phyloP scores from a whole-genome alignment of 176 grass and related monocot species.

The Triticum dicoccoides region DNA sequence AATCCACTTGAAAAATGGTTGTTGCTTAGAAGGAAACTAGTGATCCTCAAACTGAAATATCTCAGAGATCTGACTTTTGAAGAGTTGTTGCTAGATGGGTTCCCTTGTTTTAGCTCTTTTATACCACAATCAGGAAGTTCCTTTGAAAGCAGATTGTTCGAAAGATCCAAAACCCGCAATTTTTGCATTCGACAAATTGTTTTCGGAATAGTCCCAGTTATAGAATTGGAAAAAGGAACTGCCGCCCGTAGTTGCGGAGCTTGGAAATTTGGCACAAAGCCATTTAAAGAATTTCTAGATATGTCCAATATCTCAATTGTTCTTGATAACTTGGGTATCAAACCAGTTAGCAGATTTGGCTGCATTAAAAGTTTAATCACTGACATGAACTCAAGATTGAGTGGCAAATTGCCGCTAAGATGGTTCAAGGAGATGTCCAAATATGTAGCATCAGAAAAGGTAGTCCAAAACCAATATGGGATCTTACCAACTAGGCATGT shows the following conservation, averaged over 20 bases:
- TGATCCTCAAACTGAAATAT: no score
- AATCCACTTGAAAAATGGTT: no score
- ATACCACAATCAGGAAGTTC: not conserved
- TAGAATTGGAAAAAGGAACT: not conserved
- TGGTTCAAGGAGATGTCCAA: conserved; percentile 2
- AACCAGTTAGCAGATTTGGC: not conserved
- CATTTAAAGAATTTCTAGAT: not conserved
- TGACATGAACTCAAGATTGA: not conserved
- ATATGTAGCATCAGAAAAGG: not conserved
- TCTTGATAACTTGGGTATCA: not conserved
- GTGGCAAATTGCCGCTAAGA: not conserved
- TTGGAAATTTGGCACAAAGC: not conserved
- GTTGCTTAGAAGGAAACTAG: not conserved
- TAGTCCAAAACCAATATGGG: conserved; percentile 35
- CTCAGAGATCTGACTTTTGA: not conserved
- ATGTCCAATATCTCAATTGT: not conserved
- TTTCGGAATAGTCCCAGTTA: not conserved
- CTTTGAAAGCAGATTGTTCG: not conserved
- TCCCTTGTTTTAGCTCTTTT: not conserved
- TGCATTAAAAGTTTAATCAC: not conserved
- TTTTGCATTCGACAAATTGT: not conserved
- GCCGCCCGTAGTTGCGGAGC: not conserved
- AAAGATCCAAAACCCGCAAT: not conserved
- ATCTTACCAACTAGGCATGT: not conserved
- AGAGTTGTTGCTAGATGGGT: not conserved